Evolutionary conservation across 2,329 filamentous ascomycete genomes (phyloP).

Genomic region (Clarireedia hainanense): DNA sequence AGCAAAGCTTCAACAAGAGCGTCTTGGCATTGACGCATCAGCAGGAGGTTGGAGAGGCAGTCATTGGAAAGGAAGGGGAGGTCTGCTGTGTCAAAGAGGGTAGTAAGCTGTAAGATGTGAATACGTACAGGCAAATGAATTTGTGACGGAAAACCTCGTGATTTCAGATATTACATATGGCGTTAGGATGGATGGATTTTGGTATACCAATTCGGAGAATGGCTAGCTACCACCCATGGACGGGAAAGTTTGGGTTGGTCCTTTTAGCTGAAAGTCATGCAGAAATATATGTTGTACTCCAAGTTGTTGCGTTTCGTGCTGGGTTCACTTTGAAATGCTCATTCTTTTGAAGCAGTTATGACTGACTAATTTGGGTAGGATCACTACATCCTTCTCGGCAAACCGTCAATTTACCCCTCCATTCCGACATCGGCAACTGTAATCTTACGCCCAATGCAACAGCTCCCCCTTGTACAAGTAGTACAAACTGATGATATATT

Average conservation of each 20-base stretch:
- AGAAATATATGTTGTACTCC: conserved; percentile 12
- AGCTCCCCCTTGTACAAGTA: too few species aligned
- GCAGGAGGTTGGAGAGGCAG: not conserved
- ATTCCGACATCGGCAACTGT: too few species aligned
- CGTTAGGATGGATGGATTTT: not conserved
- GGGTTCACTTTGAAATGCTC: too few species aligned
- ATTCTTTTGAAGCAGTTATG: too few species aligned
- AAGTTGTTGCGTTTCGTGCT: not conserved
- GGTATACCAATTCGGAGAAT: conserved; percentile 8
- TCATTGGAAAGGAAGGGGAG: not conserved
- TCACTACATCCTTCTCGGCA: too few species aligned
- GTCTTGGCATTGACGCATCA: conserved; percentile 2
- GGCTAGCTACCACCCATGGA: conserved; percentile 3
- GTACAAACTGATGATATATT: too few species aligned
- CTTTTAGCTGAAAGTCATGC: conserved; percentile 10
- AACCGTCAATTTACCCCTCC: too few species aligned
- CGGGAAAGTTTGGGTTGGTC: not conserved
- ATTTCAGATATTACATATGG: not conserved
- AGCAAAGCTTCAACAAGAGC: conserved; percentile 36
- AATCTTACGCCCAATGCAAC: too few species aligned
- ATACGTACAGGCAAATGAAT: not conserved
- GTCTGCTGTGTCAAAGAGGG: conserved; percentile 8
- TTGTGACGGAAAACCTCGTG: not conserved
- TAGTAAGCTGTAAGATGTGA: conserved; percentile 5
- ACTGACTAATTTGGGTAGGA: too few species aligned